These are phyloP conservation scores for Hordeum pubiflorum DNA, from an alignment of 202 grass and related monocot genomes.

Conservation along the genomic window DNA sequence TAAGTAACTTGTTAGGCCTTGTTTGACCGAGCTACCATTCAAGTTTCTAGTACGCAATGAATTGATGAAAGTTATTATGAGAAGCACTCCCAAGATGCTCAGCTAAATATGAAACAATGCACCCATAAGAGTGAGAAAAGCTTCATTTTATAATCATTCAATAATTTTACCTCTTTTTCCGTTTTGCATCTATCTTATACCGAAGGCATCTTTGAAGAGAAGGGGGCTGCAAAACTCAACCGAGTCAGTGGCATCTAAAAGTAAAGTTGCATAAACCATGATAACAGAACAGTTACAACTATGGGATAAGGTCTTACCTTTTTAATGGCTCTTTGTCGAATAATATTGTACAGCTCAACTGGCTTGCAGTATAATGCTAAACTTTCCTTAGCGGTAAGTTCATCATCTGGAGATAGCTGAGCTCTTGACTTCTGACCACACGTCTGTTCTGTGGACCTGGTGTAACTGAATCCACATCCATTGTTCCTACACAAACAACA, in stretches of 20 bases:
- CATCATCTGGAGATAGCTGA: slow-evolving; percentile 42
- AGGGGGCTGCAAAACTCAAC: slow-evolving; percentile 51
- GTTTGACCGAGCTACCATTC: background rate
- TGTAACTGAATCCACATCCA: slow-evolving; percentile 36
- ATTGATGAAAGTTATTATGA: background rate
- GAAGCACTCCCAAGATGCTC: slow-evolving; percentile 19
- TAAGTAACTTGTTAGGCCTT: background rate
- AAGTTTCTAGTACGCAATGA: background rate
- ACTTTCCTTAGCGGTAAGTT: slow-evolving; percentile 55
- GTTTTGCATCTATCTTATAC: slow-evolving; percentile 70
- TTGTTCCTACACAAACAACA: slow-evolving; percentile 35
- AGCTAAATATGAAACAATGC: slow-evolving; percentile 2
- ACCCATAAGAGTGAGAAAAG: background rate
- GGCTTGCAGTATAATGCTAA: slow-evolving; percentile 53
- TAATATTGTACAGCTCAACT: slow-evolving; percentile 52
- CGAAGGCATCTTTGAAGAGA: slow-evolving; percentile 76
- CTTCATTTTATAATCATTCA: background rate
- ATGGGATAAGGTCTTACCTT: slow-evolving; percentile 45
- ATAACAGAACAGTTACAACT: background rate
- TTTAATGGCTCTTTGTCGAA: slow-evolving; percentile 45
- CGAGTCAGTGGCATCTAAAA: slow-evolving; percentile 15
- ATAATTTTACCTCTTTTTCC: slow-evolving; percentile 60
- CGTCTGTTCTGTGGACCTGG: slow-evolving; percentile 49
- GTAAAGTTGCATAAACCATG: background rate
- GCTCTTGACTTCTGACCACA: slow-evolving; percentile 43